Percentiles rank a stretch among this genome's conserved stretches.
These are phyloP conservation scores for Bodo saltans DNA, from an alignment of 78 protist species.

Conservation along the genomic window DNA sequence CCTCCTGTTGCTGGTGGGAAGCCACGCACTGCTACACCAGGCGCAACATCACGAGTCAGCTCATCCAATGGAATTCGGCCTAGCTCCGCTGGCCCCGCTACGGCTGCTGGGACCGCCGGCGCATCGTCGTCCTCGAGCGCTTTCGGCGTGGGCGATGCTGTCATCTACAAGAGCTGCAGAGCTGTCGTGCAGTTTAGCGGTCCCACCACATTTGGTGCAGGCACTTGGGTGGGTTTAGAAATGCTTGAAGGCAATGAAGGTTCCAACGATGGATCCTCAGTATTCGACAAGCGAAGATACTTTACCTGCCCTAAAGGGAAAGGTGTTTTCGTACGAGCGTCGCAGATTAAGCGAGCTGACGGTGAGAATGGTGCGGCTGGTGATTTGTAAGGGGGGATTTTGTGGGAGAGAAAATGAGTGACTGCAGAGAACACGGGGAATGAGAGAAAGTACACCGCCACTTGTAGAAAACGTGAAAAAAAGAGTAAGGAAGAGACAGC, in stretches of 20 bases:
- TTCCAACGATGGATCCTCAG: conserved; percentile 33
- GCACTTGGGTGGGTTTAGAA: conserved; percentile 40
- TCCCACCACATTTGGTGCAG: conserved; percentile 17
- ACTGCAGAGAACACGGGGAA: too few relatives aligned
- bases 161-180: neutral
- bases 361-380: too few relatives aligned
- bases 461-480: too few relatives aligned
- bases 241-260: conserved; percentile 29
- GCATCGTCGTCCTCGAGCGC: neutral
- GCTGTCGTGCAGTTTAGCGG: conserved; percentile 30
- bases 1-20: too few relatives aligned
- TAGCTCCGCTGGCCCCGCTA: neutral
- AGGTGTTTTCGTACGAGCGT: conserved; percentile 10
- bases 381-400: too few relatives aligned
- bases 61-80: neutral
- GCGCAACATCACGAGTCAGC: neutral
- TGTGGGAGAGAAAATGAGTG: too few relatives aligned
- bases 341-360: neutral
- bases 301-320: conserved; percentile 9
- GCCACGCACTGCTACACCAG: too few relatives aligned
- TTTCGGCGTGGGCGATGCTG: neutral
- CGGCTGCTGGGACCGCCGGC: neutral
- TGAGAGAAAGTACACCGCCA: too few relatives aligned
- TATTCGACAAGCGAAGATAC: neutral
- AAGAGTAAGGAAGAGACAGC: too few relatives aligned